Percentiles rank a stretch among this genome's conserved stretches.
These are phyloP conservation scores for Melanogaster broomeanus DNA, from an alignment of 768 basidiomycete species.

Conservation along the genomic window DNA sequence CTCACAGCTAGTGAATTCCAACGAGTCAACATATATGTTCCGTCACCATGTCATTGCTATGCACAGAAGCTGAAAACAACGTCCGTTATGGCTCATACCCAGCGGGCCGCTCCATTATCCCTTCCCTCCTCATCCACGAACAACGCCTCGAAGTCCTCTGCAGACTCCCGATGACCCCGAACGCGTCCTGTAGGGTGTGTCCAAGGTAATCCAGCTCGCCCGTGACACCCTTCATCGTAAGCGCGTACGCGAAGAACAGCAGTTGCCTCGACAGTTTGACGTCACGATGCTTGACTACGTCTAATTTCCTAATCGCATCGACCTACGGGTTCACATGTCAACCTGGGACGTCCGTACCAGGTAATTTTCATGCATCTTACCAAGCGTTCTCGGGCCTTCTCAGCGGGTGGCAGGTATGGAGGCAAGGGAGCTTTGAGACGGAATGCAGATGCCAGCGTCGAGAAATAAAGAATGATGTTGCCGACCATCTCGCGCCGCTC, in stretches of 20 bases:
- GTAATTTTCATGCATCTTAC: slow-evolving; percentile 41
- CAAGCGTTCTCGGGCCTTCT: slow-evolving; percentile 76
- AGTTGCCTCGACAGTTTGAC: slow-evolving; percentile 83
- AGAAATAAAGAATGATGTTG: slow-evolving; percentile 90
- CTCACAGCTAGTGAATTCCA: not conserved
- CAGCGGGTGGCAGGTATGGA: slow-evolving; percentile 93
- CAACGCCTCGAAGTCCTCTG: slow-evolving; percentile 80
- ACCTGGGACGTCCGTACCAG: not conserved
- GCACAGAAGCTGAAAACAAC: not conserved
- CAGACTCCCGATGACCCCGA: slow-evolving; percentile 87
- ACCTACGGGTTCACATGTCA: slow-evolving; percentile 49
- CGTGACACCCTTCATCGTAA: slow-evolving; percentile 94
- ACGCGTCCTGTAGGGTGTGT: slow-evolving; percentile 78
- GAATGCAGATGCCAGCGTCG: slow-evolving; percentile 77
- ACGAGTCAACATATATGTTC: not conserved
- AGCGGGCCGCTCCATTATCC: slow-evolving; percentile 3
- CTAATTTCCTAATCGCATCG: slow-evolving; percentile 76
- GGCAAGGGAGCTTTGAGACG: slow-evolving; percentile 90
- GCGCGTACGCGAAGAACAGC: slow-evolving; percentile 90
- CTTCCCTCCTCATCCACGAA: slow-evolving; percentile 42
- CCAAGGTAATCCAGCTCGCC: slow-evolving; percentile 86
- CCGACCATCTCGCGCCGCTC: slow-evolving; percentile 94
- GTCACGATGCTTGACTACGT: slow-evolving; percentile 85
- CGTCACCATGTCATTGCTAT: not conserved
- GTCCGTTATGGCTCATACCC: slow-evolving; percentile 18